phyloP scores from a whole-genome alignment of 2,329 filamentous ascomycete species.

The Tricladium varicosporioides region DNA sequence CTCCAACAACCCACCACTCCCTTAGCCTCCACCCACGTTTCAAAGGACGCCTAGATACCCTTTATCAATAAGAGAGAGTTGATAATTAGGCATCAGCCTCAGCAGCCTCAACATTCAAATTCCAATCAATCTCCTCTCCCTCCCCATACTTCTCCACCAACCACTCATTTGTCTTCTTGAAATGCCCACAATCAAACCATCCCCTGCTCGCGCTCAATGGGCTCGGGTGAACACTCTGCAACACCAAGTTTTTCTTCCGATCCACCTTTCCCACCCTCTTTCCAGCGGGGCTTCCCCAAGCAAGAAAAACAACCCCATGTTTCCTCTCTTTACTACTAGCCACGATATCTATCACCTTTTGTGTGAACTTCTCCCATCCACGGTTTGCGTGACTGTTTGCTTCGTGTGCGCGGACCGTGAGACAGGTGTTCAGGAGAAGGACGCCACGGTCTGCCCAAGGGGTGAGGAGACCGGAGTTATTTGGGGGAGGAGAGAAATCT shows the following conservation, averaged over 20 bases:
- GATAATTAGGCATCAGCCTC: slow-evolving; percentile 14
- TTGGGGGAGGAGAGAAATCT: slow-evolving; percentile 69
- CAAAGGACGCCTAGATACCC: neutral
- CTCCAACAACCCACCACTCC: neutral
- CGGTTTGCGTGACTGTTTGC: slow-evolving; percentile 81
- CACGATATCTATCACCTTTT: slow-evolving; percentile 85
- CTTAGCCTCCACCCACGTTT: neutral
- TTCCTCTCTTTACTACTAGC: slow-evolving; percentile 63
- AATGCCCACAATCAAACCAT: slow-evolving; percentile 82
- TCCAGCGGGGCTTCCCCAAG: slow-evolving; percentile 85
- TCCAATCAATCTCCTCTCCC: slow-evolving; percentile 85
- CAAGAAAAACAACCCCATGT: slow-evolving; percentile 86
- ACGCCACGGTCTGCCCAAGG: slow-evolving; percentile 95
- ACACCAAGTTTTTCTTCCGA: slow-evolving; percentile 70
- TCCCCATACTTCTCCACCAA: slow-evolving; percentile 73
- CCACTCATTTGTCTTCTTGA: slow-evolving; percentile 83
- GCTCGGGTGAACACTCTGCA: slow-evolving; percentile 87
- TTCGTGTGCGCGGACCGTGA: slow-evolving; percentile 88
- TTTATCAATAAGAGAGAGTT: neutral
- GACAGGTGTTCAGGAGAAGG: slow-evolving; percentile 87
- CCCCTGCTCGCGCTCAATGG: slow-evolving; percentile 82
- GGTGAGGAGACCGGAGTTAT: slow-evolving; percentile 77
- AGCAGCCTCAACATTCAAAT: slow-evolving; percentile 40
- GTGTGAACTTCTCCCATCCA: slow-evolving; percentile 93
- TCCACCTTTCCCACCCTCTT: slow-evolving; percentile 76